phyloP scores from a whole-genome alignment of 1,284 basidiomycete genomes.

The Bothia castanella region DNA sequence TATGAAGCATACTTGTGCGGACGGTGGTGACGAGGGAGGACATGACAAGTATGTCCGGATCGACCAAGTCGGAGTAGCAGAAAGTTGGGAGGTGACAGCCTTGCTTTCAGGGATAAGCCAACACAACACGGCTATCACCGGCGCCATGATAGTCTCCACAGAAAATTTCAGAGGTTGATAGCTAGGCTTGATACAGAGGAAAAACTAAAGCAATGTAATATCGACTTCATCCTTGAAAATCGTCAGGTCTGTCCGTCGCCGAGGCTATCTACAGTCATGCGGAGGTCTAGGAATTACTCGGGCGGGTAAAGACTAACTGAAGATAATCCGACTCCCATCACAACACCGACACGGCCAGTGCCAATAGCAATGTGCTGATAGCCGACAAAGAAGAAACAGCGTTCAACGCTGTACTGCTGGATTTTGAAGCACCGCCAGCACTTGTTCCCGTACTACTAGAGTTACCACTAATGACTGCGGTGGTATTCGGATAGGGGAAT shows the following conservation, averaged over 20 bases:
- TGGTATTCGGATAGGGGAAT: conserved; percentile 46
- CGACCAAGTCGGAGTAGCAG: conserved; percentile 1
- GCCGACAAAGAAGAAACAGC: conserved; percentile 14
- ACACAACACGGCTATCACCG: conserved; percentile 20
- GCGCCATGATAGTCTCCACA: not conserved
- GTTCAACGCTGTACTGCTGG: conserved; percentile 12
- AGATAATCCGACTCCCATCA: conserved; percentile 12
- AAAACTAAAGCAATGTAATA: conserved; percentile 7
- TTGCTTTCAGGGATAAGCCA: not conserved
- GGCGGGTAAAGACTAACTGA: conserved; percentile 11
- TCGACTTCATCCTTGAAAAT: conserved; percentile 10
- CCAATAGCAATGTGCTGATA: conserved; percentile 13
- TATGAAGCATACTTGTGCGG: conserved; percentile 46
- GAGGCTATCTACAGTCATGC: conserved; percentile 24
- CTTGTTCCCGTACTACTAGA: conserved; percentile 5
- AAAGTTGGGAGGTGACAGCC: not conserved
- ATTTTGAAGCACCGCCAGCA: conserved; percentile 1
- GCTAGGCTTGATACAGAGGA: conserved; percentile 17
- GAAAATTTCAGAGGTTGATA: not conserved
- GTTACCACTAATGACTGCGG: conserved; percentile 3
- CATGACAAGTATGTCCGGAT: conserved; percentile 35
- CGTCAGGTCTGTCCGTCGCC: conserved; percentile 13
- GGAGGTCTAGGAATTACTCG: conserved; percentile 24
- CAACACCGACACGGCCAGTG: conserved; percentile 14
- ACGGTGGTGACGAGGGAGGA: conserved; percentile 53